Conservation (phyloP, 352 stramenopile species). For the Achlya hypogyna region DNA sequence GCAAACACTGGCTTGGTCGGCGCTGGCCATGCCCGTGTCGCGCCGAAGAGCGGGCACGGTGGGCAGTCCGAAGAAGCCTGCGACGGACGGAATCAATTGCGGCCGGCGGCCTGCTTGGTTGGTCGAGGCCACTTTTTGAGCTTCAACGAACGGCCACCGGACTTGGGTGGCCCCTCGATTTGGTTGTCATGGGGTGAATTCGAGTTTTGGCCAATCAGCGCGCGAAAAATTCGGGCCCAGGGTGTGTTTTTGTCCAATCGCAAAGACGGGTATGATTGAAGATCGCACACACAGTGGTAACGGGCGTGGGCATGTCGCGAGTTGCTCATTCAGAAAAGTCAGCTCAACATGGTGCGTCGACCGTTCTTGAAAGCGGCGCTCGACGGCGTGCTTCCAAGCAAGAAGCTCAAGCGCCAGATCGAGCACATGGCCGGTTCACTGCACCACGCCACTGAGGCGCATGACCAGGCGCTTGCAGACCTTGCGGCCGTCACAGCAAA, state of each 20-base stretch:
- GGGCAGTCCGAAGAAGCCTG: no score
- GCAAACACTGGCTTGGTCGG: no score
- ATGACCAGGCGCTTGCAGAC: not conserved
- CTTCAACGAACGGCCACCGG: not conserved
- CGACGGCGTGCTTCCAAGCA: constrained; percentile 1
- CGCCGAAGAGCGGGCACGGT: no score
- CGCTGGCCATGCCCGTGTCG: no score
- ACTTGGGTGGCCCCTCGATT: not conserved
- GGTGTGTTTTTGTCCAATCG: constrained; percentile 2
- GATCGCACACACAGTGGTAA: not conserved
- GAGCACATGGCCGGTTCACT: not conserved
- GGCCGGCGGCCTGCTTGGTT: no score
- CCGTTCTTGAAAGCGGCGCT: constrained; percentile 5
- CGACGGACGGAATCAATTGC: no score
- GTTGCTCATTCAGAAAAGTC: not conserved
- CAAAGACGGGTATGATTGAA: constrained; percentile 5
- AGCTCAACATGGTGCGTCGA: not conserved
- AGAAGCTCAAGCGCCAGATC: constrained; percentile 6
- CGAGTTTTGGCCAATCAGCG: not conserved
- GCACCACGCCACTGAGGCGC: not conserved
- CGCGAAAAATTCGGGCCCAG: not conserved
- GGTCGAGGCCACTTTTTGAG: no score
- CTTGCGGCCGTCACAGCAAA: not conserved
- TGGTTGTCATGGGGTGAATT: not conserved
- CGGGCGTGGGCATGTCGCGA: not conserved